Base-by-base conservation (phyloP, 176 grass and related monocot genomes). In the Aegilops speltoides region DNA sequence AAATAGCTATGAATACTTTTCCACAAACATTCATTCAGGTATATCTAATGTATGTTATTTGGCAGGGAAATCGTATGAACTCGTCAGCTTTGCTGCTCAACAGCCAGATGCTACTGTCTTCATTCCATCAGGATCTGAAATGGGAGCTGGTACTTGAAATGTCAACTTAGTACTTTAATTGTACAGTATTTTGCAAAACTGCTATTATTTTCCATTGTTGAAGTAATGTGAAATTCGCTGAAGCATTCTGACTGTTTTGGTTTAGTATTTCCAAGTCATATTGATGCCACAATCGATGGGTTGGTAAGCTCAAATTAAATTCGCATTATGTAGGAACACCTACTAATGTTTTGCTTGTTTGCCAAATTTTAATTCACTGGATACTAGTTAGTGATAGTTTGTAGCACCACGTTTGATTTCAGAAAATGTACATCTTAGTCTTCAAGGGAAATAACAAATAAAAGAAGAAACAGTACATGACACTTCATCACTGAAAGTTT, bases 51-150 rank as follows among this genome's bases (percentile, higher is more conserved):
- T 46, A 46, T 28, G 66, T 70, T 59, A 64, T 88, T 70, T 79
- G 16, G 40, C 93, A 97, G 95, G 93, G 26, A 93, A 93, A 86
- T 95, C 91, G 13, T 93, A 93, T 73, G 89, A 93, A 45, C 64
- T 97, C 12, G 82, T 87, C 40, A 97, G 91, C 71, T 89, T 85
- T 84, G 87, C 79, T 75, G 73, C 87, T 64, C 87, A 97, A 61
- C 79, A 95, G 23, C 93, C 95, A 78, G 86, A 97, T 38, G 92
- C 92, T 73, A 94, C 84, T 25, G 92, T 97, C 41, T 97, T 97
- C 64, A 63, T 89, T 1, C 56, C 88, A 17, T 94, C 90, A 23
- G 81, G 71, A 84, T 91, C 90, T 84, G 92, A 87, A 86, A 84
- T 83, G 54, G 78, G 87, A 91, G 71, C 86, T 59, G 92, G 92